A percentile compares a stretch with the other conserved stretches of the same genome.
These are phyloP conservation scores for Pelargonium cotyledonis DNA, from an alignment of 441 rosid species.

Conservation along the genomic window DNA sequence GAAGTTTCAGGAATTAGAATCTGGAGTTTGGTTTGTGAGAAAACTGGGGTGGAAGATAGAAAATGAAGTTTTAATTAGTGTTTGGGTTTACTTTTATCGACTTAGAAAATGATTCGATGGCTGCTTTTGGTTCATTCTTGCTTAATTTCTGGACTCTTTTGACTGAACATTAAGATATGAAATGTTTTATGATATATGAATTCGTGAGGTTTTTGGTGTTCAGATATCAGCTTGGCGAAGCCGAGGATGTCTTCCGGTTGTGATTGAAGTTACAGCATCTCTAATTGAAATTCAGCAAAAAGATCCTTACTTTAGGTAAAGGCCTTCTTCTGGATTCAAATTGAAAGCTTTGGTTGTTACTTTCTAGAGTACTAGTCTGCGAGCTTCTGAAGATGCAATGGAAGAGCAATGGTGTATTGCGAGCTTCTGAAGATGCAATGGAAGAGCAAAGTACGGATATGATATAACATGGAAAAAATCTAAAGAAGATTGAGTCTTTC, in stretches of 20 bases:
- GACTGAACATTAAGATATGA: not conserved
- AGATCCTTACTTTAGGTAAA: constrained; percentile 66
- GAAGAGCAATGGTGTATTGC: not conserved
- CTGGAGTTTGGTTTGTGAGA: not conserved
- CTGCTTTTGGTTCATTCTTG: too few relatives aligned
- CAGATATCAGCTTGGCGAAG: constrained; percentile 80
- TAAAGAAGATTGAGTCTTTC: not conserved
- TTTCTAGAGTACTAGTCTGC: not conserved
- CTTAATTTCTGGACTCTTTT: not conserved
- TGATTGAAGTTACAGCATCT: constrained; percentile 74
- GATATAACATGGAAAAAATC: not conserved
- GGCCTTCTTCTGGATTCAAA: not conserved
- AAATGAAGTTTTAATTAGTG: not conserved
- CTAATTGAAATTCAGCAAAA: constrained; percentile 67
- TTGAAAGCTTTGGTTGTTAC: not conserved
- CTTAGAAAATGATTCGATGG: too few relatives aligned
- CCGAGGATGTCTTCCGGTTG: constrained; percentile 74
- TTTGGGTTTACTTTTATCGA: not conserved
- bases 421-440: not conserved
- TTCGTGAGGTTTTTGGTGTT: constrained; percentile 5
- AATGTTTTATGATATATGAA: not conserved
- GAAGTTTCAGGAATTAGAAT: not conserved
- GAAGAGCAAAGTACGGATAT: not conserved
- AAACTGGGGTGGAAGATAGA: not conserved
- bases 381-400: not conserved